A percentile compares a stretch with the other conserved stretches of the same genome.
Conservation (phyloP, 805 yeast species). For the Diddensiella santjacobensis region DNA sequence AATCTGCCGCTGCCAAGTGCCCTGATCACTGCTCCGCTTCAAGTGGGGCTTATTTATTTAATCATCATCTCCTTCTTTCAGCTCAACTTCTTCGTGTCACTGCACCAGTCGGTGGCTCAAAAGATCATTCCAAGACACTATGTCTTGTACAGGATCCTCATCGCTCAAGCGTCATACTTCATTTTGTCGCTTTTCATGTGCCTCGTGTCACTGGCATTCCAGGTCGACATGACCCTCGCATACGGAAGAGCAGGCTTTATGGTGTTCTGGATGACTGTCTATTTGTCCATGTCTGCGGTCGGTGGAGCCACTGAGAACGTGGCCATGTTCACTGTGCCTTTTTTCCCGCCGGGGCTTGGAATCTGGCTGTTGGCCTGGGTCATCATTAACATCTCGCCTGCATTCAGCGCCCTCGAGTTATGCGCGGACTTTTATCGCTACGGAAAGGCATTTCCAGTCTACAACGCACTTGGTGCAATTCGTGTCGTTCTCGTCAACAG, state of each 20-base stretch:
- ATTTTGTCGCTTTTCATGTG: slow-evolving; percentile 56
- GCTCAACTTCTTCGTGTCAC: slow-evolving; percentile 51
- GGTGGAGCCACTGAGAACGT: slow-evolving; percentile 72
- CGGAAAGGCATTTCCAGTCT: slow-evolving; percentile 68
- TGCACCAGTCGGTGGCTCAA: slow-evolving; percentile 49
- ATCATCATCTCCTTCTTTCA: slow-evolving; percentile 72
- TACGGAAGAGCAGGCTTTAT: slow-evolving; percentile 71
- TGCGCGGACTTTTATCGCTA: slow-evolving; percentile 54
- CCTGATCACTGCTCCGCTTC: slow-evolving; percentile 60
- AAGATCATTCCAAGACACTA: slow-evolving; percentile 44
- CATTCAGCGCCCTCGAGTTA: slow-evolving; percentile 62
- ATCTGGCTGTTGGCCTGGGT: slow-evolving; percentile 73
- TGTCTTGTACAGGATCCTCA: slow-evolving; percentile 48
- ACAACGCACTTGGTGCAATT: slow-evolving; percentile 58
- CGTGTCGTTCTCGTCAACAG: slow-evolving; percentile 57
- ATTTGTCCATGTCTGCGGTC: slow-evolving; percentile 66
- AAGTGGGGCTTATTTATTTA: slow-evolving; percentile 70
- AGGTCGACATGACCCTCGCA: slow-evolving; percentile 52
- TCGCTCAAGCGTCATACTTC: slow-evolving; percentile 51
- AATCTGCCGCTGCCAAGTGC: slow-evolving; percentile 19
- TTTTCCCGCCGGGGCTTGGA: slow-evolving; percentile 62
- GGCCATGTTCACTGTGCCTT: slow-evolving; percentile 48
- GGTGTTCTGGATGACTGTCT: slow-evolving; percentile 68
- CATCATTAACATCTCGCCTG: slow-evolving; percentile 61
- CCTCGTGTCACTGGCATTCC: slow-evolving; percentile 63